Evolutionary conservation across 192 early-diverging fungal species (phyloP), one percentile per base, ranked within the genome.

Genomic region (Phlyctochytrium planicorne): DNA sequence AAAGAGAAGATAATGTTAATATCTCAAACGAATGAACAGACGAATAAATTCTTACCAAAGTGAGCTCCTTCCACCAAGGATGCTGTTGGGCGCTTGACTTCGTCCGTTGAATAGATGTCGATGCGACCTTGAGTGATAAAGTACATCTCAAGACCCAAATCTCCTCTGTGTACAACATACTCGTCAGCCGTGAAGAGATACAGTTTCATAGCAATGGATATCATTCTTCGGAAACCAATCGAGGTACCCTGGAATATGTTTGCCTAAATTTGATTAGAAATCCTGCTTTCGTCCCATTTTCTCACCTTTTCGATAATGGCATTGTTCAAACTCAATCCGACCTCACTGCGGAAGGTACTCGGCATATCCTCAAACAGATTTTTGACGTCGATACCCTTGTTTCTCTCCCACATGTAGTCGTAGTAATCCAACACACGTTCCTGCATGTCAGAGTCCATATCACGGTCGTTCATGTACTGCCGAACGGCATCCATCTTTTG

Each of bases 331-430:
- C 79, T 83, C 60, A 83, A 52, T 25, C 78, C 81, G n/a, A 83
- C 81, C 53, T 83, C 81, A 67, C 75, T 69, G 53, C 74, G 78
- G 70, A 83, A 83, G 1, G 78, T 77, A 25, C 53, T 76, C 29
- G 81, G 81, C 79, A 83, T 74, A 57, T 83, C 81, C 53, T 65
- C 79, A 65, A 83, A 83, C 53, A 83, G 32, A 32, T 73, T 75
- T 31, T 73, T 66, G 16, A 79, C 79, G 52, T 81, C 81, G 31
- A 83, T 81, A 56, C 81, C 81, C 56, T 75, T 78, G 77, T 83
- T 83, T 53, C 81, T 47, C 57, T 80, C 81, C 81, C 81, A 83
- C 52, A 81, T 77, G 61, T 83, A 83, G 65, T 83, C 81, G 63
- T 83, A 83, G 71, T 81, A 81, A 30, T 80, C 76, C 2, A 76